A percentile compares a stretch with the other conserved stretches of the same genome.
Evolutionary conservation across 306 rosid species (phyloP).

Genomic region (cucumber (Cucumis sativus)): DNA sequence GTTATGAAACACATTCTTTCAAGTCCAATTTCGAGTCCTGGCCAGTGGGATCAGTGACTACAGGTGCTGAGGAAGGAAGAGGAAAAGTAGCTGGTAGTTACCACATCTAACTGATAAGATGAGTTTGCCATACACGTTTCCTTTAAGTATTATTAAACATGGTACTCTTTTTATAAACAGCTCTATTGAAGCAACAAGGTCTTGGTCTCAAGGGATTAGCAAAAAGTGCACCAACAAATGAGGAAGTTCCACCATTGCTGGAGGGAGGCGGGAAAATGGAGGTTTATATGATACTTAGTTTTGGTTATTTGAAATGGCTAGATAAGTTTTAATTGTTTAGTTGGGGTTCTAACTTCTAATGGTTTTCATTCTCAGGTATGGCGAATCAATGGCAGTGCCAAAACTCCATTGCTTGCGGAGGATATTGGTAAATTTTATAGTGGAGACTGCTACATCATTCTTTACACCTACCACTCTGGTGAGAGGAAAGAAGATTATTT

Average conservation of each 20-base stretch:
- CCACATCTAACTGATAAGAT: slow-evolving; percentile 14
- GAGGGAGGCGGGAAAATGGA: slow-evolving; percentile 98
- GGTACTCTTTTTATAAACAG: slow-evolving; percentile 29
- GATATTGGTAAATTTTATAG: slow-evolving; percentile 85
- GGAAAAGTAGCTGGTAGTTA: slow-evolving; percentile 93
- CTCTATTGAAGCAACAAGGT: slow-evolving; percentile 98
- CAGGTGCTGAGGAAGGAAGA: slow-evolving; percentile 90
- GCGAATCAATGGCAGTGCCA: slow-evolving; percentile 85
- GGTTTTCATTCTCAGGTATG: slow-evolving; percentile 48
- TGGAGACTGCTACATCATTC: slow-evolving; percentile 91
- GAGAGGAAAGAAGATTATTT: slow-evolving; percentile 95
- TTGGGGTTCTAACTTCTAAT: neutral
- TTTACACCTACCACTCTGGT: slow-evolving; percentile 86
- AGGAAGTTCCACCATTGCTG: slow-evolving; percentile 92
- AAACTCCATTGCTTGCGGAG: slow-evolving; percentile 62
- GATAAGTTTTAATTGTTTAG: slow-evolving; percentile 9
- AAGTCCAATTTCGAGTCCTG: slow-evolving; percentile 91
- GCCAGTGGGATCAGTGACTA: slow-evolving; percentile 77
- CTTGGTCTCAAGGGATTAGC: slow-evolving; percentile 83
- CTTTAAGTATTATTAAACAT: slow-evolving; percentile 9
- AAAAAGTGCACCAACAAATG: slow-evolving; percentile 57
- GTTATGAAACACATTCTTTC: slow-evolving; percentile 84
- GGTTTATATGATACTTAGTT: slow-evolving; percentile 32
- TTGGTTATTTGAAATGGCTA: slow-evolving; percentile 2
- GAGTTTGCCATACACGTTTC: slow-evolving; percentile 6